Evolutionary conservation across 345 rosid genomes (phyloP).

Genomic region (Bretschneidera sinensis): DNA sequence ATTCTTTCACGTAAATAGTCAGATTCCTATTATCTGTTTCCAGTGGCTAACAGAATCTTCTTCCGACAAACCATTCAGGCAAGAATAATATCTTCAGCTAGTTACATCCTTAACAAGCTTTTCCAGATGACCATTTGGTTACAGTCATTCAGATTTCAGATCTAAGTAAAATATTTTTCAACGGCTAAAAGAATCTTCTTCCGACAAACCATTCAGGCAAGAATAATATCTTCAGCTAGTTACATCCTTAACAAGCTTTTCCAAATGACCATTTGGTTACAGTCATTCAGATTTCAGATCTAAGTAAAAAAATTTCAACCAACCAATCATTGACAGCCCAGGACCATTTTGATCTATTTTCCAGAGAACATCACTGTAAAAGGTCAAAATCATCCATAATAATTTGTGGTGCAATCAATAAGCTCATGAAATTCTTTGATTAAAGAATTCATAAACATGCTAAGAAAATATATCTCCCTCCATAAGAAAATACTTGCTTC

Average conservation of each 20-base stretch:
- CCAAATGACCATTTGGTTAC: too few species aligned
- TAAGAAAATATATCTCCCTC: not conserved
- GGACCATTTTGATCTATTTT: too few species aligned
- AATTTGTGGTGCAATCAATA: too few species aligned
- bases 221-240: not conserved
- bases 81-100: not conserved
- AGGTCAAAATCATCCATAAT: not conserved
- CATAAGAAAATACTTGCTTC: not conserved
- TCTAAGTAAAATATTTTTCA: too few species aligned
- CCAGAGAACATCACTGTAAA: too few species aligned
- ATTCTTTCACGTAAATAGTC: not conserved
- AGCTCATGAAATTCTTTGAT: not conserved
- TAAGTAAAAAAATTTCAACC: too few species aligned
- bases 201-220: not conserved
- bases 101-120: not conserved
- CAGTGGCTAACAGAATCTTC: too few species aligned
- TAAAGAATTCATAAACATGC: not conserved
- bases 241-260: not conserved
- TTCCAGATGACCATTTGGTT: too few species aligned
- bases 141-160: not conserved
- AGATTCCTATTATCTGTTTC: not conserved
- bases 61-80: too few species aligned
- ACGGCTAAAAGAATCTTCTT: too few species aligned
- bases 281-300: not conserved
- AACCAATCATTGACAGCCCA: too few species aligned